Base-by-base conservation (phyloP, 768 basidiomycete species). In the Floccularia luteovirens region DNA sequence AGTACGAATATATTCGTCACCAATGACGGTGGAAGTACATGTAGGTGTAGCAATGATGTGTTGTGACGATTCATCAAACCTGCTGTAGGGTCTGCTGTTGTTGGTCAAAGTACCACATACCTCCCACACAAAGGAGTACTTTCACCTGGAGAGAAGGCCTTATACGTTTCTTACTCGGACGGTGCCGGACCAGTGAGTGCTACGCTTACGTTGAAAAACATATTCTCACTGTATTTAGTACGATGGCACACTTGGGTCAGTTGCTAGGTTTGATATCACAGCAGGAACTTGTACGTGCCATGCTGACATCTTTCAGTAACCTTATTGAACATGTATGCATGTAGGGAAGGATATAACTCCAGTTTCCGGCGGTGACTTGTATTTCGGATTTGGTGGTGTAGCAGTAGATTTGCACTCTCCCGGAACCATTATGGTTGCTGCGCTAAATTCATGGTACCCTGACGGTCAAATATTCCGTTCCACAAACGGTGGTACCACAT, bases 111-210 rank as follows among this genome's bases (percentile, higher is more conserved):
- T 42, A 75, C 64, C 2, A 69, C 68, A 1, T 79, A 64, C 51
- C 53, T 83, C 20, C 75, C 79, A 2, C 81, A 83, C 58, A 81
- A 79, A 51, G 80, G 80, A 47, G 75, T 82, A 13, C 51, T 82
- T 17, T 78, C 77, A 3, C 73, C 74, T 1, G 51, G 65, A 1
- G 77, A 81, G 45, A 68, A 71, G 39, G 60, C 66, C 0, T 59
- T 83, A 4, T 83, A 82, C 47, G 61, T 82, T 21, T 74, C 76
- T 0, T 78, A 76, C 39, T 74, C 75, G 3, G 67, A 82, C 46
- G 76, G 78, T 38, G 77, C 75, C 23, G 79, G 78, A 22, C 79
- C 81, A 3, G 66, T 66, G 47, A 43, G 62, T 46, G 17, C 3
- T 31, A 32, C 5, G n/a, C 13, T 30, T 32, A 17, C 10, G 3